Conservation (phyloP, 169 alveolate genomes). For the Besnoitia besnoiti region DNA sequence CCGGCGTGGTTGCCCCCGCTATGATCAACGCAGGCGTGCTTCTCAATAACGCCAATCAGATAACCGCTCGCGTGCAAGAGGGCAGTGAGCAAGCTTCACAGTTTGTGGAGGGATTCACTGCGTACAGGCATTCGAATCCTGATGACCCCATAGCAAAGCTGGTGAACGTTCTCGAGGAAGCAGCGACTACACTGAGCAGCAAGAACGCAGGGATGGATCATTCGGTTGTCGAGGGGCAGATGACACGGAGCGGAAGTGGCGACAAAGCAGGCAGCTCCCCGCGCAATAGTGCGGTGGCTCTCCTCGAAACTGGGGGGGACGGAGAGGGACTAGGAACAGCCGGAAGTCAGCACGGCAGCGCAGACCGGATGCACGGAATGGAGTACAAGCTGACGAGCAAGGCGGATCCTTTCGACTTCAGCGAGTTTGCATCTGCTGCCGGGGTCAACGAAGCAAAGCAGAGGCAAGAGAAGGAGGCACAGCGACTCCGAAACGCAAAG, state of each 20-base stretch:
- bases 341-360: not conserved
- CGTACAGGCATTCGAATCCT: not conserved
- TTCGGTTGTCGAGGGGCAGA: not conserved
- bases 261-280: not conserved
- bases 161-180: not conserved
- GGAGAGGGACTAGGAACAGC: not conserved
- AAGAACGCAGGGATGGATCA: not conserved
- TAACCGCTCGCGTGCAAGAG: conserved; percentile 32
- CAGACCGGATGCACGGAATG: not conserved
- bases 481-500: not conserved
- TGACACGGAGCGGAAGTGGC: not conserved
- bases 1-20: conserved; percentile 31
- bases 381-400: conserved; percentile 20
- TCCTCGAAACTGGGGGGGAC: not conserved
- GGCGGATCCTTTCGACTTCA: not conserved
- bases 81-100: conserved; percentile 40
- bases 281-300: not conserved
- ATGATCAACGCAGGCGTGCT: not conserved
- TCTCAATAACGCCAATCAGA: not conserved
- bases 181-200: not conserved
- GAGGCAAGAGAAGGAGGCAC: not conserved
- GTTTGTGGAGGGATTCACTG: not conserved
- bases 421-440: not conserved
- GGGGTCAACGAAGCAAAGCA: not conserved
- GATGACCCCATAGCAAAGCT: conserved; percentile 29